Evolutionary conservation across 306 rosid genomes (phyloP).

Genomic region (Ormosia semicastrata): DNA sequence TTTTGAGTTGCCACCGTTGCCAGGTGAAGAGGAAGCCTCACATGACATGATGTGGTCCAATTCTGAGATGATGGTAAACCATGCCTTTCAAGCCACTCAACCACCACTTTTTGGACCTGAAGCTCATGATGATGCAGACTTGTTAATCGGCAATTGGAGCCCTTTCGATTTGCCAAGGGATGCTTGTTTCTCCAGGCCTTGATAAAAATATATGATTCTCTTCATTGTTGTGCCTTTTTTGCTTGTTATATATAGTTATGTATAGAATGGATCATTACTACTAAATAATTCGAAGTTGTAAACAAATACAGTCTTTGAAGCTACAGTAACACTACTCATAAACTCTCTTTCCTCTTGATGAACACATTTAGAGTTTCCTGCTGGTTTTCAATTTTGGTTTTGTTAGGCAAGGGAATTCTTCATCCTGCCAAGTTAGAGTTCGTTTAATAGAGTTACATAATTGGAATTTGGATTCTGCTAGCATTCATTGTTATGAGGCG

Average conservation of each 20-base stretch:
- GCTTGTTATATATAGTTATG: constrained; percentile 23
- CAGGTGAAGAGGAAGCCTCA: constrained; percentile 51
- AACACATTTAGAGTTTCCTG: background rate
- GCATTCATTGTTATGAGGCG: background rate
- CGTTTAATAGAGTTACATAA: background rate
- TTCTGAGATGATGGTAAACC: constrained; percentile 55
- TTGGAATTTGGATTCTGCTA: background rate
- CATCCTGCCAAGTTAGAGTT: background rate
- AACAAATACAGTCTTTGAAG: background rate
- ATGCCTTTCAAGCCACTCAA: constrained; percentile 38
- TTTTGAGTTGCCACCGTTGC: constrained; percentile 68
- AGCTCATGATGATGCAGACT: constrained; percentile 49
- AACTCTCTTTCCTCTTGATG: background rate
- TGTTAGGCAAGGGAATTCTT: background rate
- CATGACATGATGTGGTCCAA: constrained; percentile 50
- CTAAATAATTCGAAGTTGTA: constrained; percentile 29
- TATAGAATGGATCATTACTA: constrained; percentile 30
- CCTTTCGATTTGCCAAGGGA: constrained; percentile 66
- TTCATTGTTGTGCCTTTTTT: constrained; percentile 17
- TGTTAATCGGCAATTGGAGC: constrained; percentile 62
- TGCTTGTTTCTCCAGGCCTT: constrained; percentile 51
- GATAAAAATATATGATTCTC: constrained; percentile 26
- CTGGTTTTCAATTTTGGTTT: background rate
- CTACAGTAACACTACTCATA: constrained; percentile 12
- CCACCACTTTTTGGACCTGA: constrained; percentile 43